Conservation (phyloP, 805 yeast species). For the Wickerhamomyces queroliae region DNA sequence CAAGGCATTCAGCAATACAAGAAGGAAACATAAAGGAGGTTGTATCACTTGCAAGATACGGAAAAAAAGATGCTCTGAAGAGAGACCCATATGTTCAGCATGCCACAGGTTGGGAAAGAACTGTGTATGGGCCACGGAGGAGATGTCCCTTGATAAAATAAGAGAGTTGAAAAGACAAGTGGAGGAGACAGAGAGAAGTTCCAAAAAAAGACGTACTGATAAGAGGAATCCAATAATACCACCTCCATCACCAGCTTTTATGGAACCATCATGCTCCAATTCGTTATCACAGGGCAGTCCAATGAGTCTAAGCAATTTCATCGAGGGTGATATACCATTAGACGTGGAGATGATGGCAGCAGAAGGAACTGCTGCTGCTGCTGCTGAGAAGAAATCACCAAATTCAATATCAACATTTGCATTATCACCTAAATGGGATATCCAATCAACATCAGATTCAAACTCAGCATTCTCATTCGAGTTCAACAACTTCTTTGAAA, state of each 20-base stretch:
- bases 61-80: slow-evolving; percentile 73
- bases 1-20: slow-evolving; percentile 18
- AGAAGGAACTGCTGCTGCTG: background rate
- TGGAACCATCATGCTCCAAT: too few relatives aligned
- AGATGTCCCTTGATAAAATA: slow-evolving; percentile 24
- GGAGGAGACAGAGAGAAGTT: slow-evolving; percentile 17
- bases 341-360: background rate
- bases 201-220: slow-evolving; percentile 4
- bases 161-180: slow-evolving; percentile 22
- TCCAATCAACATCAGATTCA: slow-evolving; percentile 1
- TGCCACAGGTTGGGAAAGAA: slow-evolving; percentile 57
- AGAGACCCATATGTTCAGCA: slow-evolving; percentile 61
- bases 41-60: slow-evolving; percentile 65
- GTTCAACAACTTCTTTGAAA: slow-evolving; percentile 21
- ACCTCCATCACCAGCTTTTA: too few relatives aligned
- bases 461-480: slow-evolving; percentile 13
- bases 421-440: slow-evolving; percentile 11
- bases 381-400: background rate
- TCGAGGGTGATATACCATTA: background rate
- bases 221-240: background rate
- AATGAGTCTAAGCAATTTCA: background rate
- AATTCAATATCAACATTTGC: background rate
- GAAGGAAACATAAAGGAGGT: slow-evolving; percentile 47
- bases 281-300: too few relatives aligned
- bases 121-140: slow-evolving; percentile 65